Conservation (phyloP, 2,329 filamentous ascomycete genomes). For the Penicillium sp. region DNA sequence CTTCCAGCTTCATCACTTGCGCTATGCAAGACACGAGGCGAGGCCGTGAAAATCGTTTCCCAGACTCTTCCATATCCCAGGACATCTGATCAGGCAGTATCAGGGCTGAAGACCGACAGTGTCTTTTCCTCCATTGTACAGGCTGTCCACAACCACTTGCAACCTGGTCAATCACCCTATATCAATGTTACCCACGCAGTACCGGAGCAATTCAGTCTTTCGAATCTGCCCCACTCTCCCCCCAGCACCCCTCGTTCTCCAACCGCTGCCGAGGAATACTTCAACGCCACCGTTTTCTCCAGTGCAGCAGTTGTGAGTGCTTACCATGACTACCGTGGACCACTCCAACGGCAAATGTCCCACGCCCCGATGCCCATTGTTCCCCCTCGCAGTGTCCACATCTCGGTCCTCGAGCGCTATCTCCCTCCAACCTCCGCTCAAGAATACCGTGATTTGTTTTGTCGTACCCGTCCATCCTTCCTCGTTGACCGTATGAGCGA, state of each 20-base stretch:
- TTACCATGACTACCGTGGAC: constrained; percentile 48
- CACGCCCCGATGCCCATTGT: constrained; percentile 51
- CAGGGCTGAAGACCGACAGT: constrained; percentile 25
- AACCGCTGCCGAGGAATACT: constrained; percentile 51
- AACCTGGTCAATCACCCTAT: constrained; percentile 47
- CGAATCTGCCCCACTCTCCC: constrained; percentile 55
- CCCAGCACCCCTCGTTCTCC: constrained; percentile 47
- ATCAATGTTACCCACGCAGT: constrained; percentile 59
- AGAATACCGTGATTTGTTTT: constrained; percentile 54
- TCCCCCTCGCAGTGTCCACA: constrained; percentile 51
- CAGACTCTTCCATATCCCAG: constrained; percentile 52
- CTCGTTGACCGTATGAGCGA: constrained; percentile 55
- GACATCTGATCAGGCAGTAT: constrained; percentile 27
- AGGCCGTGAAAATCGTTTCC: constrained; percentile 50
- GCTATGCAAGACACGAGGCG: constrained; percentile 29
- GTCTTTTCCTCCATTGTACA: constrained; percentile 50
- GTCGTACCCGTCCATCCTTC: constrained; percentile 46
- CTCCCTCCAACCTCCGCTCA: constrained; percentile 53
- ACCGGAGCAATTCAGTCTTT: constrained; percentile 53
- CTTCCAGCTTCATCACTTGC: constrained; percentile 32
- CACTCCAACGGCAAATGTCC: constrained; percentile 33
- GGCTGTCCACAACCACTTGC: constrained; percentile 46
- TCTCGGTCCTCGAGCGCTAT: constrained; percentile 56
- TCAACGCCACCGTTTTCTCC: constrained; percentile 54
- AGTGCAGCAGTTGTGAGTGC: constrained; percentile 53